phyloP scores from a whole-genome alignment of 257 asterid genomes.

The Rubia yunnanensis region DNA sequence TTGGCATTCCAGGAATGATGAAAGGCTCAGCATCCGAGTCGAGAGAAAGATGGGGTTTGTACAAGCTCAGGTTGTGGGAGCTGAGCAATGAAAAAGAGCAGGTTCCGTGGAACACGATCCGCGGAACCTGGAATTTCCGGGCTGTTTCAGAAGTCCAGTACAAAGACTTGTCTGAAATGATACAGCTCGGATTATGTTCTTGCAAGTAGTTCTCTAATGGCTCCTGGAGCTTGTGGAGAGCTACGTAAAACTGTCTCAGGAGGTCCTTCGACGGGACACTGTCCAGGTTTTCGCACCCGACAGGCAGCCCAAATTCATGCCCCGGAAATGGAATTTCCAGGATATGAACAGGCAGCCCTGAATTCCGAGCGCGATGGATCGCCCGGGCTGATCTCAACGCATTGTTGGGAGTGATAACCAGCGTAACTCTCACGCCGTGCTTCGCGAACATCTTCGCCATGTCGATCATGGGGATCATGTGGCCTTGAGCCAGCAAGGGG shows the following conservation, averaged over 20 bases:
- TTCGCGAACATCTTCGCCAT: conserved; percentile 35
- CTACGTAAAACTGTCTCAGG: conserved; percentile 36
- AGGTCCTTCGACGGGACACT: conserved; percentile 54
- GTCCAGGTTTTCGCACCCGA: conserved; percentile 70
- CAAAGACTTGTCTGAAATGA: conserved; percentile 63
- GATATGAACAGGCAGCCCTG: conserved; percentile 33
- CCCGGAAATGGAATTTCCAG: conserved; percentile 55
- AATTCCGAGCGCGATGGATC: conserved; percentile 32
- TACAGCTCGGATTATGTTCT: conserved; percentile 46
- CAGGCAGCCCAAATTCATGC: conserved; percentile 48
- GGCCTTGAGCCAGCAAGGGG: conserved; percentile 40
- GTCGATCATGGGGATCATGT: conserved; percentile 48
- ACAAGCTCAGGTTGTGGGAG: conserved; percentile 37
- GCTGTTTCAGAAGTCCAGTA: conserved; percentile 60
- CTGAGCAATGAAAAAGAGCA: conserved; percentile 55
- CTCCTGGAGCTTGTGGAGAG: conserved; percentile 34
- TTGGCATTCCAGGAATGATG: conserved; percentile 52
- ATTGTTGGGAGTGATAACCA: conserved; percentile 58
- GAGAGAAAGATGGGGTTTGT: conserved; percentile 33
- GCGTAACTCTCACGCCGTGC: conserved; percentile 42
- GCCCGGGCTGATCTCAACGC: conserved; percentile 30
- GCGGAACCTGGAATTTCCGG: conserved; percentile 34
- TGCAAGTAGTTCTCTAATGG: conserved; percentile 37
- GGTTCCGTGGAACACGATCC: conserved; percentile 68
- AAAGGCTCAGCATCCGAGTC: conserved; percentile 39